A percentile compares a stretch with the other conserved stretches of the same genome.
Evolutionary conservation across 2,329 filamentous ascomycete species (phyloP).

Genomic region (Paracorniculantispora psalliotae): DNA sequence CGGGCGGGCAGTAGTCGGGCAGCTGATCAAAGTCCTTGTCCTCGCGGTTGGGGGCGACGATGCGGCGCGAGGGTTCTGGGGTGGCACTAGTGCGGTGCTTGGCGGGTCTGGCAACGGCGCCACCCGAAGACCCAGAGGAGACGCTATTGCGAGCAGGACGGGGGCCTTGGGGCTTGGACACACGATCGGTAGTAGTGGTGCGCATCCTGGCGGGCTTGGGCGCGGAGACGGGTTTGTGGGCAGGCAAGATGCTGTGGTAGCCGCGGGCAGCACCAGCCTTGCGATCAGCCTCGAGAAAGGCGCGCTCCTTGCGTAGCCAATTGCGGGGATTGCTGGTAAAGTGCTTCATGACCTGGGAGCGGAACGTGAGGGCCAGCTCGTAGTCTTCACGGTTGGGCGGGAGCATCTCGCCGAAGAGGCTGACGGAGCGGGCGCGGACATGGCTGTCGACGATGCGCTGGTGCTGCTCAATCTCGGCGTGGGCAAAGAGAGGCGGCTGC

Average conservation of each 20-base stretch:
- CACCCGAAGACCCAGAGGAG: constrained; percentile 21
- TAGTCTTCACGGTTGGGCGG: constrained; percentile 52
- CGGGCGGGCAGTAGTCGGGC: constrained; percentile 66
- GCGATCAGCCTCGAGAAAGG: constrained; percentile 43
- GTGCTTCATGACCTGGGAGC: constrained; percentile 45
- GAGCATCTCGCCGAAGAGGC: constrained; percentile 37
- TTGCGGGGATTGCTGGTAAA: constrained; percentile 38
- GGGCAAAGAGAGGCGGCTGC: constrained; percentile 47
- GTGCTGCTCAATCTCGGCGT: constrained; percentile 35
- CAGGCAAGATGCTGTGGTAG: constrained; percentile 39
- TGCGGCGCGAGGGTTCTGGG: constrained; percentile 47
- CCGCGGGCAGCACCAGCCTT: constrained; percentile 36
- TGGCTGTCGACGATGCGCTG: constrained; percentile 47
- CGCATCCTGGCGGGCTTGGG: constrained; percentile 25
- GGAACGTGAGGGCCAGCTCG: constrained; percentile 47
- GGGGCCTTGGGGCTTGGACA: constrained; percentile 32
- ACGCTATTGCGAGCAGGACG: constrained; percentile 32
- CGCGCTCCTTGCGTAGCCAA: constrained; percentile 49
- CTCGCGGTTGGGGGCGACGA: constrained; percentile 64
- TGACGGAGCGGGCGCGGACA: constrained; percentile 38
- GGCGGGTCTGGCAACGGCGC: constrained; percentile 25
- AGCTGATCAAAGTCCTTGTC: constrained; percentile 75
- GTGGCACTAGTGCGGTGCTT: constrained; percentile 40
- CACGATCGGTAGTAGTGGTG: constrained; percentile 29
- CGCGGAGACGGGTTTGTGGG: constrained; percentile 33